Conservation (phyloP, 495 filamentous ascomycete species). For the Amphirosellinia nigrospora region DNA sequence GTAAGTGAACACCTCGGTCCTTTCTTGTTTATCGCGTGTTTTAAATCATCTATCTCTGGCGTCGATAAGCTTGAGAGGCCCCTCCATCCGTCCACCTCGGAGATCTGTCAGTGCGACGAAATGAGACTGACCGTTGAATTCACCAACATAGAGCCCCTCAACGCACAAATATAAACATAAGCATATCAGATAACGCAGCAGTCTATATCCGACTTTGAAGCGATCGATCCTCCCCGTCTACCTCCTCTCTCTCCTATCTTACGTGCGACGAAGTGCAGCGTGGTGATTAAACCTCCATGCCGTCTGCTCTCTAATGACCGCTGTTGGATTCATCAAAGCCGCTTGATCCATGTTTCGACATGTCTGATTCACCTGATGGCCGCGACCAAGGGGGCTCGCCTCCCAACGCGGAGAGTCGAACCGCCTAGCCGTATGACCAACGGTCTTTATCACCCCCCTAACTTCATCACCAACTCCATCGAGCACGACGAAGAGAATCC, state of each 20-base stretch:
- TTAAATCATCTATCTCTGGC: background rate
- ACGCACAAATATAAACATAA: background rate
- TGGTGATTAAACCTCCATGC: background rate
- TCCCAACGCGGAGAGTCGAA: background rate
- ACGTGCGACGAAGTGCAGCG: background rate
- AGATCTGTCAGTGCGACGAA: background rate
- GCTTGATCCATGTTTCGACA: slow-evolving; percentile 21
- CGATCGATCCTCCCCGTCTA: background rate
- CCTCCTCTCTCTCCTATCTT: too few relatives aligned
- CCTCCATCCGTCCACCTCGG: background rate
- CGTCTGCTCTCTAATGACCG: slow-evolving; percentile 18
- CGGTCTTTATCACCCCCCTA: background rate
- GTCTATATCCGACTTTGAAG: background rate
- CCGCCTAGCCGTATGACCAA: background rate
- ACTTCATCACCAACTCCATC: background rate
- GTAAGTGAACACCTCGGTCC: background rate
- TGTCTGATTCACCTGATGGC: slow-evolving; percentile 21
- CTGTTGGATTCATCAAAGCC: background rate
- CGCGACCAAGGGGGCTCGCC: background rate
- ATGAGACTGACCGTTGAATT: background rate
- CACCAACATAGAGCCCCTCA: background rate
- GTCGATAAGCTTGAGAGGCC: slow-evolving; percentile 6
- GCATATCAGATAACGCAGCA: background rate
- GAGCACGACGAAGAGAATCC: background rate
- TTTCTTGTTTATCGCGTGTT: background rate